phyloP scores from a whole-genome alignment of 257 asterid genomes.

The Orobanche coerulescens region DNA sequence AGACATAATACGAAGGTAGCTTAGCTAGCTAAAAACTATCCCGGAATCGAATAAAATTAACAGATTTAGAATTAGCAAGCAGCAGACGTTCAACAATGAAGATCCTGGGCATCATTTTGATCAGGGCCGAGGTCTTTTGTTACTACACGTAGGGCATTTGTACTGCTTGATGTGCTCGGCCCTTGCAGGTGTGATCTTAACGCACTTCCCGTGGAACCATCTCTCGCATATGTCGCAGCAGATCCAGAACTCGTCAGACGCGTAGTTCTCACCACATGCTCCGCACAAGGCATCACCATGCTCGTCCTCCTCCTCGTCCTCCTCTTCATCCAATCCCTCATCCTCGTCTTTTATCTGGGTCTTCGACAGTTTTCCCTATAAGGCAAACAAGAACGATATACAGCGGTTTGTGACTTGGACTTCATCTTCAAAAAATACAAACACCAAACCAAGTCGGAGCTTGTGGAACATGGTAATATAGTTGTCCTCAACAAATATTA shows the following conservation, averaged over 20 bases:
- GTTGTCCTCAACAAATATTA: background rate
- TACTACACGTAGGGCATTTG: slow-evolving; percentile 70
- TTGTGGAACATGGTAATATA: background rate
- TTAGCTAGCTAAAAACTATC: too few species aligned
- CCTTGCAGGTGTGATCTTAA: slow-evolving; percentile 74
- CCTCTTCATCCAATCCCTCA: slow-evolving; percentile 40
- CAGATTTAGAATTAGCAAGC: too few species aligned
- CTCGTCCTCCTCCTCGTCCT: slow-evolving; percentile 49
- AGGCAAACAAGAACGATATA: background rate
- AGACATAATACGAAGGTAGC: slow-evolving; percentile 23
- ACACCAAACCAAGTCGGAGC: background rate
- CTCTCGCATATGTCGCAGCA: slow-evolving; percentile 74
- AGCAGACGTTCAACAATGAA: too few species aligned
- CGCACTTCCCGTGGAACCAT: slow-evolving; percentile 91
- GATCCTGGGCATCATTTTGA: too few species aligned
- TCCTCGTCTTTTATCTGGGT: slow-evolving; percentile 40
- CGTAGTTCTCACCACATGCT: slow-evolving; percentile 67
- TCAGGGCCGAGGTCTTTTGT: slow-evolving; percentile 63
- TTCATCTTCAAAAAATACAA: background rate
- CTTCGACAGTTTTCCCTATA: slow-evolving; percentile 45
- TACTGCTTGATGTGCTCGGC: slow-evolving; percentile 91
- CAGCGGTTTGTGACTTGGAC: background rate
- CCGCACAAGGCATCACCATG: slow-evolving; percentile 61
- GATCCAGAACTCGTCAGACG: slow-evolving; percentile 70
- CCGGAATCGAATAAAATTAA: too few species aligned